Conservation (phyloP, 169 alveolate species). For the Eimeria tenella region DNA sequence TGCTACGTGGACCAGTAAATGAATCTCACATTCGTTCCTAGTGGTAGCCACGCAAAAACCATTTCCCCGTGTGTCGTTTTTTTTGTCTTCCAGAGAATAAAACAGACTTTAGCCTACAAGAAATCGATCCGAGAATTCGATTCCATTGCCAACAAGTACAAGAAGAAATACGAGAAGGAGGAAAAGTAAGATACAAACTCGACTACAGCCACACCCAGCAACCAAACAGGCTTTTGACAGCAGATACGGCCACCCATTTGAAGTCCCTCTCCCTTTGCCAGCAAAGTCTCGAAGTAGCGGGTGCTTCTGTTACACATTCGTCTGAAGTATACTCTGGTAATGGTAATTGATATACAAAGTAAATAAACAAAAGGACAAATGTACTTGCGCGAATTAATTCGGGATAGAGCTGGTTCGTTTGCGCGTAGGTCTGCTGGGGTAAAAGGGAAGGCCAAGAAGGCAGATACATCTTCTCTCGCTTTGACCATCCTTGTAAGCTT, state of each 20-base stretch:
- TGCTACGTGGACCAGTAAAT: neutral
- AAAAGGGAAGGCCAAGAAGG: slow-evolving; percentile 29
- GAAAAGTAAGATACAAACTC: neutral
- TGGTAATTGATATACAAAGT: too few species aligned
- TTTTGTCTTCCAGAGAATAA: slow-evolving; percentile 13
- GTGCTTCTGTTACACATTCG: too few species aligned
- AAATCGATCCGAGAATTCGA: slow-evolving; percentile 39
- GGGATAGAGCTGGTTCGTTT: neutral
- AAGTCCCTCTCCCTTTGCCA: too few species aligned
- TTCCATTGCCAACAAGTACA: slow-evolving; percentile 39
- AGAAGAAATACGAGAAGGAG: slow-evolving; percentile 26
- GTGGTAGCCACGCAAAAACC: neutral
- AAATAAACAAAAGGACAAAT: too few species aligned
- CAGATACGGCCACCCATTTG: neutral
- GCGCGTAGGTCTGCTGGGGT: slow-evolving; percentile 18
- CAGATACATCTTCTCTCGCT: slow-evolving; percentile 34
- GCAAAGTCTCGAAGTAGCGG: too few species aligned
- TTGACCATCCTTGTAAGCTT: slow-evolving; percentile 49
- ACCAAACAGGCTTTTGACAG: neutral
- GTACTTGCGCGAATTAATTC: too few species aligned
- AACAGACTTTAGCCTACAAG: neutral
- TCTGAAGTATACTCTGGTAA: too few species aligned
- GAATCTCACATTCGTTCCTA: neutral
- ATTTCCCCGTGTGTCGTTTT: neutral
- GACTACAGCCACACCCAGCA: neutral